These are phyloP conservation scores for Phaeodactylum tricornutum DNA, from an alignment of 108 stramenopile genomes.

Conservation along the genomic window DNA sequence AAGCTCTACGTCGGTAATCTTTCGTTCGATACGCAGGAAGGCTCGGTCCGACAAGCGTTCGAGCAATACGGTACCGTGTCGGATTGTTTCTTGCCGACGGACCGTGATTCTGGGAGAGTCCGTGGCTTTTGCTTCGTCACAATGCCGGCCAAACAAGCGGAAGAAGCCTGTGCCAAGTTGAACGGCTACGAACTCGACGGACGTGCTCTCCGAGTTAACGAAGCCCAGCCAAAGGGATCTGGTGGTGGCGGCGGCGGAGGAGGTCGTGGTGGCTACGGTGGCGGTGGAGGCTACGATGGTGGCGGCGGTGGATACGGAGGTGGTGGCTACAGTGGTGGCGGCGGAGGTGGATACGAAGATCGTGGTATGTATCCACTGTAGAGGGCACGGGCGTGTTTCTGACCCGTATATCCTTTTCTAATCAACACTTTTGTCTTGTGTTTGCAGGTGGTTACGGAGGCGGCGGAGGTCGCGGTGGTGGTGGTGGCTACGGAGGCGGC, in stretches of 20 bases:
- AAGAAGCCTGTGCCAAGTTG: conserved; percentile 61
- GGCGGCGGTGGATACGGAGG: conserved; percentile 26
- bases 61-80: conserved; percentile 74
- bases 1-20: conserved; percentile 93
- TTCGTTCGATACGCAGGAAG: conserved; percentile 77
- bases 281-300: conserved; percentile 13
- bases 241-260: conserved; percentile 18
- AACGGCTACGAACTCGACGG: conserved; percentile 83
- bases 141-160: conserved; percentile 74
- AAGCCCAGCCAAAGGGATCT: conserved; percentile 75
- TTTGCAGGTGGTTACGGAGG: conserved; percentile 15
- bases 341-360: conserved; percentile 23
- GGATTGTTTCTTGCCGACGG: conserved; percentile 78
- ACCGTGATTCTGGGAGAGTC: conserved; percentile 71
- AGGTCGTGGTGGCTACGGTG: conserved; percentile 18
- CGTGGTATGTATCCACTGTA: too few relatives aligned
- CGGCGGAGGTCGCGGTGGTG: conserved; percentile 25
- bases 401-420: neutral
- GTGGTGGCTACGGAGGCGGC: conserved; percentile 36
- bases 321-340: conserved; percentile 13
- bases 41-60: conserved; percentile 65
- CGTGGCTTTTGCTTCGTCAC: conserved; percentile 89
- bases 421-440: neutral
- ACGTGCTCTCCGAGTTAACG: conserved; percentile 76
- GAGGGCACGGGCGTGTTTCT: neutral